A percentile compares a stretch with the other conserved stretches of the same genome.
These are phyloP conservation scores for Pelargonium australe DNA, from an alignment of 441 rosid genomes.

Conservation along the genomic window DNA sequence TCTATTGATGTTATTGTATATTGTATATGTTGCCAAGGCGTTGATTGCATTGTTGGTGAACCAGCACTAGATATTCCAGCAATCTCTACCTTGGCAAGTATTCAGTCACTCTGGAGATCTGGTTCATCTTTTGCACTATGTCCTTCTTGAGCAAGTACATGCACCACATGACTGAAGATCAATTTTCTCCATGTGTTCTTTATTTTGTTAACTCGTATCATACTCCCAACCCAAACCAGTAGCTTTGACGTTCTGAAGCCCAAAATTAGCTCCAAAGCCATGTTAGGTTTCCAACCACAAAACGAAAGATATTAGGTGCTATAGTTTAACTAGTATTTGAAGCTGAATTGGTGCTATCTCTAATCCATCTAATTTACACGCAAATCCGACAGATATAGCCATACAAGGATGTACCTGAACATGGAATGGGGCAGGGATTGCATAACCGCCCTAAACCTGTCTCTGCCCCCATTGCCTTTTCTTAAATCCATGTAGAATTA, in stretches of 20 bases:
- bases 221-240: background rate
- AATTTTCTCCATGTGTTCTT: background rate
- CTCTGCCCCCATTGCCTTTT: no score
- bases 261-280: background rate
- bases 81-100: background rate
- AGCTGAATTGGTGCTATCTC: no score
- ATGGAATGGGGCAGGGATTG: no score
- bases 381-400: no score
- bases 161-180: background rate
- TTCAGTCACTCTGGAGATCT: background rate
- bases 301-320: no score
- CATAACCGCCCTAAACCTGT: no score
- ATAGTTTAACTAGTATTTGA: no score
- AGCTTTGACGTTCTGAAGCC: no score
- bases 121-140: background rate
- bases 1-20: background rate
- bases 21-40: conserved; percentile 5
- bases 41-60: background rate
- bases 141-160: background rate
- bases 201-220: background rate
- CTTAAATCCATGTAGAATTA: no score
- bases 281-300: no score
- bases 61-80: background rate
- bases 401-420: no score
- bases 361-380: no score